Evolutionary conservation across 1,284 basidiomycete species (phyloP).

Genomic region (Cryptococcus sp.): DNA sequence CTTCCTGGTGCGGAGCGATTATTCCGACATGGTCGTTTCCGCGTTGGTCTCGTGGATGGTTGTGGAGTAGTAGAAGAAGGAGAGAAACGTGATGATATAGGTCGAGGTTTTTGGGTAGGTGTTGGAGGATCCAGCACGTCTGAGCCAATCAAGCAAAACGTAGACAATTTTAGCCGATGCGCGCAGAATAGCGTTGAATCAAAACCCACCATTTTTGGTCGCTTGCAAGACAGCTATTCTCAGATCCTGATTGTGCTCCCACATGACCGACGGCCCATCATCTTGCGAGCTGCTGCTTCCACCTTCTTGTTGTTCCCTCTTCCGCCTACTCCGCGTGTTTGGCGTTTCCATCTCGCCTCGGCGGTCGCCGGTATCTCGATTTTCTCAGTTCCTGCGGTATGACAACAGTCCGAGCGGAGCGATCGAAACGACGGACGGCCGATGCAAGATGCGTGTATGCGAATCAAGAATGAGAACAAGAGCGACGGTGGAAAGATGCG

Average conservation of each 20-base stretch:
- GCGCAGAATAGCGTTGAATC: not conserved
- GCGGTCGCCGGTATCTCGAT: too few species aligned
- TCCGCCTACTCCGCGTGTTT: slow-evolving; percentile 21
- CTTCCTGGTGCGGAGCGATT: slow-evolving; percentile 16
- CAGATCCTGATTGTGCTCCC: slow-evolving; percentile 26
- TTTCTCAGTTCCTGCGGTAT: too few species aligned
- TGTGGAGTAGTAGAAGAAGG: slow-evolving; percentile 10
- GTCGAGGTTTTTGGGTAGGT: slow-evolving; percentile 30
- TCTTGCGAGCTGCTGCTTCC: slow-evolving; percentile 11
- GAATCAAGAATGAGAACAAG: not conserved
- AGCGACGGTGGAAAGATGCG: not conserved
- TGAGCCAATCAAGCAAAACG: not conserved
- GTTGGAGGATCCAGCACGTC: slow-evolving; percentile 19
- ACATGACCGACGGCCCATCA: slow-evolving; percentile 13
- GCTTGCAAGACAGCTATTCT: slow-evolving; percentile 18
- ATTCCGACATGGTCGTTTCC: slow-evolving; percentile 25
- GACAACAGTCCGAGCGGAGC: too few species aligned
- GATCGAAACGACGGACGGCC: not conserved
- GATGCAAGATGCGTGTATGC: not conserved
- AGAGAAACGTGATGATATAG: slow-evolving; percentile 22
- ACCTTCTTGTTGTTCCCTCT: slow-evolving; percentile 12
- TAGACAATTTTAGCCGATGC: slow-evolving; percentile 2
- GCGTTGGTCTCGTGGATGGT: slow-evolving; percentile 11
- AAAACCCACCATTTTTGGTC: slow-evolving; percentile 22
- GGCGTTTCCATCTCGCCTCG: slow-evolving; percentile 18